These are phyloP conservation scores for Candida hungchunana DNA, from an alignment of 805 yeast genomes.

Conservation along the genomic window DNA sequence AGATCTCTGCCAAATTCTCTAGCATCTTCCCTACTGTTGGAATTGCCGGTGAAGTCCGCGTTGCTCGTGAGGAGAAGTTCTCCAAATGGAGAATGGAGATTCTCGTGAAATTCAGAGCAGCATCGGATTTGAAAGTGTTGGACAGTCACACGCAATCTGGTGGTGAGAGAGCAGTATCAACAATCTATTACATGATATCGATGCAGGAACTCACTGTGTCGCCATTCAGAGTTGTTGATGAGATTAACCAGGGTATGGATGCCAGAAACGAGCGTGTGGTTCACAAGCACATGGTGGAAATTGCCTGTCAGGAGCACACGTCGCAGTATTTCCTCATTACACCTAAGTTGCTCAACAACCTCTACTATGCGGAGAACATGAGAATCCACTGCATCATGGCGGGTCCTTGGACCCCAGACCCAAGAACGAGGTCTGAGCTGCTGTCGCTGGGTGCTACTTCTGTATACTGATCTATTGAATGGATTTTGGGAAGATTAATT, in stretches of 20 bases:
- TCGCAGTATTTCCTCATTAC: constrained; percentile 92
- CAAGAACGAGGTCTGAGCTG: constrained; percentile 28
- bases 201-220: constrained; percentile 83
- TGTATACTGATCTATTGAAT: too few relatives aligned
- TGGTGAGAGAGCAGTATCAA: constrained; percentile 95
- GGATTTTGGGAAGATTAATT: too few relatives aligned
- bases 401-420: constrained; percentile 41
- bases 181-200: constrained; percentile 85
- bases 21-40: constrained; percentile 69
- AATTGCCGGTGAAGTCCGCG: constrained; percentile 75
- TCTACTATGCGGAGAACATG: constrained; percentile 77
- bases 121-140: constrained; percentile 61
- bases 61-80: constrained; percentile 50
- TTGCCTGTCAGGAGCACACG: constrained; percentile 63
- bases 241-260: constrained; percentile 99
- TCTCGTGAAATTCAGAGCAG: constrained; percentile 79
- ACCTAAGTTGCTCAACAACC: constrained; percentile 78
- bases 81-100: constrained; percentile 82
- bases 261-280: constrained; percentile 84
- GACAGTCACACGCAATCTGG: constrained; percentile 94
- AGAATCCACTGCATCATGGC: constrained; percentile 81
- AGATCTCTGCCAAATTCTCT: constrained; percentile 63
- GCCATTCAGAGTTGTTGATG: constrained; percentile 95
- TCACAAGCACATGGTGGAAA: constrained; percentile 80
- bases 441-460: constrained; percentile 34